Evolutionary conservation across 768 basidiomycete genomes (phyloP), one percentile per base, ranked within the genome.

Genomic region (Rickenella mellea): DNA sequence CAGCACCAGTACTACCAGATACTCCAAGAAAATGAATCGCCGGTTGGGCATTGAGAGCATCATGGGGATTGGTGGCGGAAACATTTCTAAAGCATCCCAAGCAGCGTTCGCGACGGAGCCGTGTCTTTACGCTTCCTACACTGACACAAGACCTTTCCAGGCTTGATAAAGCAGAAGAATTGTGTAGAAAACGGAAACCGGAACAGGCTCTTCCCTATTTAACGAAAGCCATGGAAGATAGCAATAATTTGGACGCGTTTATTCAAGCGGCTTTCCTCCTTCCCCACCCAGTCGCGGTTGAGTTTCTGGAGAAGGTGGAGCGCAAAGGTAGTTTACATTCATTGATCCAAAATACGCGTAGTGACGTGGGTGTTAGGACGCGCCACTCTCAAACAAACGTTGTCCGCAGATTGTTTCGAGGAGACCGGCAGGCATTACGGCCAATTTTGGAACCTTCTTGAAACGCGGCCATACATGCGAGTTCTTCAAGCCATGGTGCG

Each of bases 391-490:
- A 55, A 60, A 21, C 40, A 47, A 8, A 43, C 45, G 15, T 48
- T 68, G 2, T 63, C 67, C 2, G 38, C 53, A 1, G 48, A 59
- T 10, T 63, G 56, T 42, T 70, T 73, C 44, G 58, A 65, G n/a
- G 65, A 66, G 40, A 50, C 50, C n/a, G 51, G 61, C 5, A 47
- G 54, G 6, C 40, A 53, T 20, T 63, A 64, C 5, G 67, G 66
- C 7, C 46, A 51, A 5, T 72, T 68, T 48, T 65, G 62, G 61
- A 45, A 46, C 12, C 51, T 69, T 6, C 31, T 65, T 6, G 59
- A 63, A 45, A 68, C 69, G 6, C 57, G 69, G 0, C 70, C 68
- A 6, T 70, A 71, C 47, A 70, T 71, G 65, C 65, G 69, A 7
- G 55, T 69, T 6, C 52, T 70, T 6, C 61, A 64, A 41, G 62